Conservation (phyloP, 768 basidiomycete genomes). For the Tulasnella sp. region DNA sequence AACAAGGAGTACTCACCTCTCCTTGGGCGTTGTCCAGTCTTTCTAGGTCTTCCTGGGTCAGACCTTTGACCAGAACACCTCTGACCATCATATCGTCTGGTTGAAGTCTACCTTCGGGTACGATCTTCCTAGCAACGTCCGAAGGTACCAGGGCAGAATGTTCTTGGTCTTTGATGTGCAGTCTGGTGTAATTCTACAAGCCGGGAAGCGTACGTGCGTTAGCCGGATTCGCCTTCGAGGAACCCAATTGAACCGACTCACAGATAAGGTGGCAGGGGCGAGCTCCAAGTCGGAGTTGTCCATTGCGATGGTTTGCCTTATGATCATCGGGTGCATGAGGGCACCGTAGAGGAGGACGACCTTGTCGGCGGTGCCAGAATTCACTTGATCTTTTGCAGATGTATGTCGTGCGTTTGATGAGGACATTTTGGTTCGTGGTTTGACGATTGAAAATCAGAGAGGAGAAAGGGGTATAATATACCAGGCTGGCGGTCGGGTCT, state of each 20-base stretch:
- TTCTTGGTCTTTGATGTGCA: constrained; percentile 41
- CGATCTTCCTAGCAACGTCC: constrained; percentile 34
- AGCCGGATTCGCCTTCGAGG: neutral
- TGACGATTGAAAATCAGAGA: neutral
- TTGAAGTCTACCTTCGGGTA: constrained; percentile 34
- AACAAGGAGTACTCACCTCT: constrained; percentile 33
- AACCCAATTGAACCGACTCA: constrained; percentile 21
- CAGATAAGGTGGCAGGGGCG: constrained; percentile 62
- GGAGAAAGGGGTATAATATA: neutral
- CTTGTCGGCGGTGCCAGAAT: neutral
- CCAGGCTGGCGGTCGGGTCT: neutral
- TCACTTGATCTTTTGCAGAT: neutral
- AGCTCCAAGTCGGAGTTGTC: constrained; percentile 51
- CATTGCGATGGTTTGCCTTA: constrained; percentile 62
- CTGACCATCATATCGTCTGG: constrained; percentile 58
- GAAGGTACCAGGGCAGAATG: constrained; percentile 77
- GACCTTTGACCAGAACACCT: constrained; percentile 67
- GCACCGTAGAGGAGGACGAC: constrained; percentile 83
- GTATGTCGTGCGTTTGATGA: neutral
- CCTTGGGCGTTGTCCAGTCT: constrained; percentile 77
- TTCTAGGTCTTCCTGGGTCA: constrained; percentile 49
- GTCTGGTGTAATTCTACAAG: neutral
- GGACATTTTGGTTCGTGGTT: neutral
- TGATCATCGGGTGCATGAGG: constrained; percentile 74
- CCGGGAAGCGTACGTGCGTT: neutral